phyloP scores from a whole-genome alignment of 2,329 filamentous ascomycete genomes.

The Myriosclerotinia duriaeana region DNA sequence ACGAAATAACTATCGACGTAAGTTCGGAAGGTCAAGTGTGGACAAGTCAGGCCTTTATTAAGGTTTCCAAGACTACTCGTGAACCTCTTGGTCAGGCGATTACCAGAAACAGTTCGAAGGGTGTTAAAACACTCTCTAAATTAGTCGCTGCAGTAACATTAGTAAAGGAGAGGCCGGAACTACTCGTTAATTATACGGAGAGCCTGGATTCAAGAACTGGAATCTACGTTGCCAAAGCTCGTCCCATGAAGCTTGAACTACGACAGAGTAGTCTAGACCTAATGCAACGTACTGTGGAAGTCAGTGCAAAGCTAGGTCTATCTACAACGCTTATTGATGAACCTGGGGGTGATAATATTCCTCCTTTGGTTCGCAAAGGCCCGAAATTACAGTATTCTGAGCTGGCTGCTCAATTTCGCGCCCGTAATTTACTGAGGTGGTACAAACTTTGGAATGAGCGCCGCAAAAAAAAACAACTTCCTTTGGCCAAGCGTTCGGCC shows the following conservation, averaged over 20 bases:
- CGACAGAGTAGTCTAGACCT: slow-evolving; percentile 10
- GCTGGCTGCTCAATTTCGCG: background rate
- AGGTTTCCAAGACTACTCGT: background rate
- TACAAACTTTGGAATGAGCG: background rate
- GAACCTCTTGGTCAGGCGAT: background rate
- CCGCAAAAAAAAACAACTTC: slow-evolving; percentile 48
- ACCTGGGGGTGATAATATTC: background rate
- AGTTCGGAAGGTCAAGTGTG: background rate
- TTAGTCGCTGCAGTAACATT: slow-evolving; percentile 8
- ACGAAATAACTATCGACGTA: background rate
- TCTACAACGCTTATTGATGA: background rate
- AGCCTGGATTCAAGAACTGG: slow-evolving; percentile 3
- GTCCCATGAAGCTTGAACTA: slow-evolving; percentile 10
- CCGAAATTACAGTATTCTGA: background rate
- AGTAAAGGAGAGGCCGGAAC: slow-evolving; percentile 3
- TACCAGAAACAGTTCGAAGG: background rate
- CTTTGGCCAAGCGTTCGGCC: slow-evolving; percentile 80
- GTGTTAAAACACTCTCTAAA: background rate
- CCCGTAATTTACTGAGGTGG: background rate
- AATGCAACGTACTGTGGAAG: slow-evolving; percentile 16
- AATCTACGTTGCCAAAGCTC: slow-evolving; percentile 14
- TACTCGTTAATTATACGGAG: slow-evolving; percentile 1
- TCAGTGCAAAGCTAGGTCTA: background rate
- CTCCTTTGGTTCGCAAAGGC: background rate
- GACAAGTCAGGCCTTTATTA: slow-evolving; percentile 10